Evolutionary conservation across 1,139 yeast species (phyloP), one percentile per base, ranked within the genome.

Genomic region (Yamadazyma membranifaciens): DNA sequence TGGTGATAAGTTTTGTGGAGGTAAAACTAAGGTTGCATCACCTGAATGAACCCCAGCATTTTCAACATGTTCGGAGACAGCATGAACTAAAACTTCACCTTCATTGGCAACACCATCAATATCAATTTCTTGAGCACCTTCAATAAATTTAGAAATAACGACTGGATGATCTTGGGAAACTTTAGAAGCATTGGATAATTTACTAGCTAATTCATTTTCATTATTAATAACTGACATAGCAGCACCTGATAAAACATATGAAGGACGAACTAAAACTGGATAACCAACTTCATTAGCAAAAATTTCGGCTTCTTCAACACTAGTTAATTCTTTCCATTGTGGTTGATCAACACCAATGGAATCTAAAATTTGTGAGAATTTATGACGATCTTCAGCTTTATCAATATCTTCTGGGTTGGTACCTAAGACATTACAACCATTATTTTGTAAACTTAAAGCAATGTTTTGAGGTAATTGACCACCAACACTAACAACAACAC

Each of bases 41-140:
- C 98, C 98, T 35, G 98, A 89, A 69, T 92, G 98, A 41, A 92
- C 89, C 73, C 98, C 98, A 15, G 98, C 98, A 59, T 92, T 89
- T 72, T 92, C 98, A 55, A 91, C 95, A 65, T 92, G 98, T 69
- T 92, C 98, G 46, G 97, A 88, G 44, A 92, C 87, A 44, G 96
- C 98, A 65, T 92, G 98, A 42, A 92, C 92, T 49, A 92, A 68
- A 40, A 92, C 87, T 56, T 82, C 68, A 57, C 98, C 98, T 42
- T 88, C 75, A 56, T 78, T 69, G 30, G 98, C 98, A 58, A 92
- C 98, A 46, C 88, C 98, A 69, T 92, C 98, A 54, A 92, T 86
- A 65, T 92, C 98, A 59, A 92, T 91, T 69, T 92, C 98, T 69
- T 89, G 83, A 26, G 98, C 98, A 45, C 95, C 94, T 67, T 85